Percentiles rank a stretch among this genome's conserved stretches.
phyloP scores from a whole-genome alignment of 2,329 filamentous ascomycete species.

The Phyllosticta ampelicida region DNA sequence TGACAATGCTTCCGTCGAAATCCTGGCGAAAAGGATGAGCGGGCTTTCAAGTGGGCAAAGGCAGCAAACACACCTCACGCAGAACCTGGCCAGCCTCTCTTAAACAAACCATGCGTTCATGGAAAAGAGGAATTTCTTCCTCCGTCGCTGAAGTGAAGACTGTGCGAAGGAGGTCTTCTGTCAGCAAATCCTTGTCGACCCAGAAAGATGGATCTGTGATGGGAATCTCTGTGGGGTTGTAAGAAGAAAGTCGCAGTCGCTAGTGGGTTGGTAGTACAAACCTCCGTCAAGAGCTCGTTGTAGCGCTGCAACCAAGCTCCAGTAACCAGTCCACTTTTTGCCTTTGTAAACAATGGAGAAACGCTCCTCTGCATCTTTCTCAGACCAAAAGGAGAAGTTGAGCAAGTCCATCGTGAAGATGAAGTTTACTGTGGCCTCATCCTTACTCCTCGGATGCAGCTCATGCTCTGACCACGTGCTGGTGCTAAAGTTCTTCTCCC shows the following conservation, averaged over 20 bases:
- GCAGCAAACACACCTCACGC: slow-evolving; percentile 49
- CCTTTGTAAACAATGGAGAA: slow-evolving; percentile 77
- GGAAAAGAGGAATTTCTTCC: slow-evolving; percentile 76
- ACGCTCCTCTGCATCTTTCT: slow-evolving; percentile 54
- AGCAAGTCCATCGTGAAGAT: slow-evolving; percentile 96
- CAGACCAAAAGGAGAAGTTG: slow-evolving; percentile 97
- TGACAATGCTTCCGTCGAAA: slow-evolving; percentile 63
- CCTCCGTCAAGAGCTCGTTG: slow-evolving; percentile 84
- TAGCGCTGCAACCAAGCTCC: slow-evolving; percentile 79
- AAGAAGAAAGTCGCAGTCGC: not conserved
- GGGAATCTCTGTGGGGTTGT: slow-evolving; percentile 53
- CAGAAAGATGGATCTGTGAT: slow-evolving; percentile 86
- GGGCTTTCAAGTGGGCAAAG: not conserved
- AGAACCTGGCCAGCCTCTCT: slow-evolving; percentile 74
- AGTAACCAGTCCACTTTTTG: slow-evolving; percentile 85
- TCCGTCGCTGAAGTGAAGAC: slow-evolving; percentile 81
- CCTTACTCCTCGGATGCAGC: slow-evolving; percentile 73
- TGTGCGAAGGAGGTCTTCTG: slow-evolving; percentile 58
- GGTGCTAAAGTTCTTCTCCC: slow-evolving; percentile 70
- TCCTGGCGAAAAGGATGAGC: slow-evolving; percentile 38
- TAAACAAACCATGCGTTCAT: slow-evolving; percentile 66
- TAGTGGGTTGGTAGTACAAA: slow-evolving; percentile 19
- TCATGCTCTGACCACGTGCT: slow-evolving; percentile 81
- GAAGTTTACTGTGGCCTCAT: slow-evolving; percentile 73
- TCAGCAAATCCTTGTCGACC: slow-evolving; percentile 65